Conservation (phyloP, 1,284 basidiomycete genomes). For the Trametes pubescens region DNA sequence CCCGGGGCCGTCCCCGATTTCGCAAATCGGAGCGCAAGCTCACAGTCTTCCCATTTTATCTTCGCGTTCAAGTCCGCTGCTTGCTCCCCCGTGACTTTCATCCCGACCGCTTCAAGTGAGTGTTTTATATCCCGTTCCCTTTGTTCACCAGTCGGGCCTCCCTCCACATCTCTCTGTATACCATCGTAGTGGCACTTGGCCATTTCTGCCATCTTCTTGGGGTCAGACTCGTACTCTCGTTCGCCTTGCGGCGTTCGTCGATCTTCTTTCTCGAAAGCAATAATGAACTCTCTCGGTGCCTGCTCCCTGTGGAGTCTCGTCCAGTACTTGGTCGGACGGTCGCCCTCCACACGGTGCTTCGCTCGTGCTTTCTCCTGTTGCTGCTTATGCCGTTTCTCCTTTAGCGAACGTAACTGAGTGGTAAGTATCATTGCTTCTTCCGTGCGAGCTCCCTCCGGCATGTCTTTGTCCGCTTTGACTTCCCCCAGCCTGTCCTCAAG, state of each 20-base stretch:
- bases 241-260: not conserved
- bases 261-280: not conserved
- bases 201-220: slow-evolving; percentile 11
- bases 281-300: slow-evolving; percentile 1
- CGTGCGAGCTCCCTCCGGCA: not conserved
- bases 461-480: not conserved
- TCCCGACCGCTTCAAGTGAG: not conserved
- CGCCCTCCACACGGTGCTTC: slow-evolving; percentile 36
- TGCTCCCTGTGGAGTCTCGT: slow-evolving; percentile 30
- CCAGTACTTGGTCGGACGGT: slow-evolving; percentile 46
- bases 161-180: not conserved
- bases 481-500: not conserved
- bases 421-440: not conserved
- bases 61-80: not conserved
- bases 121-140: not conserved
- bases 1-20: slow-evolving; percentile 26
- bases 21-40: not conserved
- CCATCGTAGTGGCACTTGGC: not conserved
- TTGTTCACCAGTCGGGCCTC: too few relatives aligned
- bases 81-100: not conserved
- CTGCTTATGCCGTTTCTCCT: not conserved
- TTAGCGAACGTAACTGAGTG: not conserved
- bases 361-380: not conserved
- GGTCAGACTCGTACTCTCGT: not conserved
- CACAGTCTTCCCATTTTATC: not conserved